Base-by-base conservation (phyloP, 73 alveolate species). In the Loxodes magnus region DNA sequence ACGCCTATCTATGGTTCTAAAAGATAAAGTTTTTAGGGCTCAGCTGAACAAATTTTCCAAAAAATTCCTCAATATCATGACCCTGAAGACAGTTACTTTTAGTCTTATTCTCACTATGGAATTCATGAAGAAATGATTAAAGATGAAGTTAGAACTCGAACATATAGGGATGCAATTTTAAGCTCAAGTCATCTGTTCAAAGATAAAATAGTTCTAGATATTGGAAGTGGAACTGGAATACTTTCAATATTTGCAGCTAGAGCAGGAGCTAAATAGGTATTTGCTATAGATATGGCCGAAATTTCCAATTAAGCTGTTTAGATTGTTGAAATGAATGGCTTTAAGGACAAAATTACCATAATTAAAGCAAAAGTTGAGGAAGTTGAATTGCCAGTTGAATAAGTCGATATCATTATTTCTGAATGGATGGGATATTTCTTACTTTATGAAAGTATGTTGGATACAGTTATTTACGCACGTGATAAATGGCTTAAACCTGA, bases 121-220 rank as follows among this genome's bases (percentile, higher is more conserved):
- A 89, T 92, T 36, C 99, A 92, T 78, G 98, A 92, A 64, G 99
- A 92, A 62, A 92, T 92, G 99, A 64, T 92, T 12, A 89, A 86
- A 53, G 99, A 92, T 66, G 64, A 57, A 39, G 84, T 82, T 35
- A 59, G 97, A 26, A 92, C 97, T n/a, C 75, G 72, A 12, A 52
- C 96, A 3, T 92, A 92, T 64, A 71, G 70, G 56, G 82, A 72
- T 39, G 97, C 99, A 6, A 88, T 92, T 27, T 35, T 75, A 68
- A 50, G 69, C 19, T 88, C 88, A 65, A 60, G 63, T 17, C 74
- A 81, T 27, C 67, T 70, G 26, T 85, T 92, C 64, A 76, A 80
- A 64, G 92, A 69, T 39, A 92, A 92, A 76, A 75, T 84, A 19
- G 99, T 92, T 19, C 80, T 92, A 2, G 99, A 92, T 69, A 74